These are phyloP conservation scores for Calonectria pauciramosa DNA, from an alignment of 2,329 filamentous ascomycete species.

Conservation along the genomic window DNA sequence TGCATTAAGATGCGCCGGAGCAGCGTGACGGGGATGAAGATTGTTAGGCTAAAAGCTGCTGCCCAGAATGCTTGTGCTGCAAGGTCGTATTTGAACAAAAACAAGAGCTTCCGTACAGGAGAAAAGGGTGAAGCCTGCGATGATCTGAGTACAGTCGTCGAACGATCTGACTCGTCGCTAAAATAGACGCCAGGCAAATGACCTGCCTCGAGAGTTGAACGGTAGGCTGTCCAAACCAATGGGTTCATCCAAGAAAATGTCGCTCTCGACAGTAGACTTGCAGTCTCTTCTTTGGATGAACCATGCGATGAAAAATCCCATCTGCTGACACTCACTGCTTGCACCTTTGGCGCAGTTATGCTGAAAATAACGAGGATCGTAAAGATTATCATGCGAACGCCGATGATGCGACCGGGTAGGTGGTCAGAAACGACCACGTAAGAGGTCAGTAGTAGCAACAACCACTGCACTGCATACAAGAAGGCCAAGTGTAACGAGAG, in stretches of 20 bases:
- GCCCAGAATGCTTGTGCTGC: neutral
- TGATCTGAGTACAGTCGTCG: rapidly evolving
- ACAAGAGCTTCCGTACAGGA: neutral
- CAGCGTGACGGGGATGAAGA: neutral
- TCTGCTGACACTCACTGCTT: too few species aligned
- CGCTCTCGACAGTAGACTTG: neutral
- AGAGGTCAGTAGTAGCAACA: neutral
- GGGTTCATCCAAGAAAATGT: neutral
- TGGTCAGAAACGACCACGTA: neutral
- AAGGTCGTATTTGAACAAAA: neutral
- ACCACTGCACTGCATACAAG: neutral
- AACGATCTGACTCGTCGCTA: neutral
- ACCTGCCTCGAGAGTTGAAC: neutral
- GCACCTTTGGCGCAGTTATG: neutral
- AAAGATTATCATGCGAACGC: neutral
- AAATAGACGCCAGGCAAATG: neutral
- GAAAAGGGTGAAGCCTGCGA: neutral
- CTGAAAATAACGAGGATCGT: neutral
- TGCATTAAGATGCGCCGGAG: neutral
- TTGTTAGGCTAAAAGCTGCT: neutral
- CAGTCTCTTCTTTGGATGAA: neutral
- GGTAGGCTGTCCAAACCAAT: neutral
- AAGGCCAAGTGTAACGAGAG: neutral
- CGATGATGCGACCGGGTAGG: neutral
- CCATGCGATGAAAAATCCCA: neutral